Evolutionary conservation across 2,329 filamentous ascomycete genomes (phyloP).

Genomic region (Cladosporium oxysporum): DNA sequence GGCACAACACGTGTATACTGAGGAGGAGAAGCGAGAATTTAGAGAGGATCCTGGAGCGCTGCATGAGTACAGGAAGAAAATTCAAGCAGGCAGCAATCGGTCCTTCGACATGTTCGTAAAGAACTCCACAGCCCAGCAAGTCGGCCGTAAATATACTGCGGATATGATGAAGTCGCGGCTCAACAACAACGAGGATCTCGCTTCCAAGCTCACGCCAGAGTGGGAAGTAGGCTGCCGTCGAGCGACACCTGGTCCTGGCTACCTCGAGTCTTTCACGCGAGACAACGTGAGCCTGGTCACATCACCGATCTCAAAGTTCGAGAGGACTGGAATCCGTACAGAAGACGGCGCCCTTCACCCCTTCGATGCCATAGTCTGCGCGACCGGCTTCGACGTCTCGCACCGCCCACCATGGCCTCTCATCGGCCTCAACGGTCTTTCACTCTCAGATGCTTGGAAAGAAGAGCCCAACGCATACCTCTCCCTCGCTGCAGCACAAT

Average conservation of each 20-base stretch:
- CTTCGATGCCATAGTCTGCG: slow-evolving; percentile 46
- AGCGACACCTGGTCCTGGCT: slow-evolving; percentile 53
- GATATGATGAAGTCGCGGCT: slow-evolving; percentile 55
- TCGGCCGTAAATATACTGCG: slow-evolving; percentile 26
- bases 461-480: slow-evolving; percentile 34
- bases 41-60: slow-evolving; percentile 37
- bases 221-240: slow-evolving; percentile 67
- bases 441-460: slow-evolving; percentile 32
- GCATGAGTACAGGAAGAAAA: slow-evolving; percentile 40
- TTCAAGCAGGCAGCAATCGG: slow-evolving; percentile 33
- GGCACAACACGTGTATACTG: slow-evolving; percentile 34
- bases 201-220: slow-evolving; percentile 60
- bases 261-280: slow-evolving; percentile 41
- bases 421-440: slow-evolving; percentile 39
- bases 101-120: slow-evolving; percentile 53
- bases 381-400: slow-evolving; percentile 45
- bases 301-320: slow-evolving; percentile 29
- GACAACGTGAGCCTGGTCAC: slow-evolving; percentile 34
- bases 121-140: slow-evolving; percentile 44
- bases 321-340: slow-evolving; percentile 31
- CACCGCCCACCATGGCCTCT: slow-evolving; percentile 40
- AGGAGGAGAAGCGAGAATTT: slow-evolving; percentile 37
- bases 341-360: slow-evolving; percentile 26
- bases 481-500: slow-evolving; percentile 30
- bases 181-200: slow-evolving; percentile 56